phyloP scores from a whole-genome alignment of 768 basidiomycete species.

The Lentinula sp. region DNA sequence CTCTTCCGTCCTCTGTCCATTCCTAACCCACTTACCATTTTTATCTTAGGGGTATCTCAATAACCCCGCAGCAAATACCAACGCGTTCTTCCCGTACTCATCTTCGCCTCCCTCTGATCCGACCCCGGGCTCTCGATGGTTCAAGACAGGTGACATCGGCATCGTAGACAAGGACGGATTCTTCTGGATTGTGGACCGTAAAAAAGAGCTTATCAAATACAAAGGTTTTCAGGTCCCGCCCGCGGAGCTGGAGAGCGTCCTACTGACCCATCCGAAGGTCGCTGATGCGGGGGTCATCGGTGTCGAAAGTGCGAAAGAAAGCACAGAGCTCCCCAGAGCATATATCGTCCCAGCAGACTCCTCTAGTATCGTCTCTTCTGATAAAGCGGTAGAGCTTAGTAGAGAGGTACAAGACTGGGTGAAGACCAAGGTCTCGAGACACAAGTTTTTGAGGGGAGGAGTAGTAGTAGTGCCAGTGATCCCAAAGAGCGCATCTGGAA shows the following conservation, averaged over 20 bases:
- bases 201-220: slow-evolving; percentile 75
- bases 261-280: slow-evolving; percentile 69
- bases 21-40: neutral
- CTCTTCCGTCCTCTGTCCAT: neutral
- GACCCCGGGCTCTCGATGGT: slow-evolving; percentile 44
- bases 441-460: slow-evolving; percentile 76
- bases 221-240: slow-evolving; percentile 64
- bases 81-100: slow-evolving; percentile 56
- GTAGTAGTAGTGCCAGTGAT: slow-evolving; percentile 56
- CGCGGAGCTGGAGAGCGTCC: slow-evolving; percentile 76
- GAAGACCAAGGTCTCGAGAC: slow-evolving; percentile 55
- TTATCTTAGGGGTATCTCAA: slow-evolving; percentile 58
- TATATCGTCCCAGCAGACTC: slow-evolving; percentile 53
- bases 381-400: slow-evolving; percentile 37
- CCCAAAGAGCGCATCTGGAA: slow-evolving; percentile 81
- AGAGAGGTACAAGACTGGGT: slow-evolving; percentile 59
- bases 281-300: slow-evolving; percentile 83
- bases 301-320: slow-evolving; percentile 56
- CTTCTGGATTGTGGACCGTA: slow-evolving; percentile 68
- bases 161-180: slow-evolving; percentile 64
- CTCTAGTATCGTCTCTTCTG: slow-evolving; percentile 24
- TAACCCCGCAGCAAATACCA: slow-evolving; percentile 62
- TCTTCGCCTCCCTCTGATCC: neutral
- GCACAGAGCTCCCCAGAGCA: slow-evolving; percentile 78
- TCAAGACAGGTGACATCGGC: slow-evolving; percentile 86